Evolutionary conservation across 2,329 filamentous ascomycete genomes (phyloP), one percentile per base, ranked within the genome.

Genomic region (Hyphodiscus sp.): DNA sequence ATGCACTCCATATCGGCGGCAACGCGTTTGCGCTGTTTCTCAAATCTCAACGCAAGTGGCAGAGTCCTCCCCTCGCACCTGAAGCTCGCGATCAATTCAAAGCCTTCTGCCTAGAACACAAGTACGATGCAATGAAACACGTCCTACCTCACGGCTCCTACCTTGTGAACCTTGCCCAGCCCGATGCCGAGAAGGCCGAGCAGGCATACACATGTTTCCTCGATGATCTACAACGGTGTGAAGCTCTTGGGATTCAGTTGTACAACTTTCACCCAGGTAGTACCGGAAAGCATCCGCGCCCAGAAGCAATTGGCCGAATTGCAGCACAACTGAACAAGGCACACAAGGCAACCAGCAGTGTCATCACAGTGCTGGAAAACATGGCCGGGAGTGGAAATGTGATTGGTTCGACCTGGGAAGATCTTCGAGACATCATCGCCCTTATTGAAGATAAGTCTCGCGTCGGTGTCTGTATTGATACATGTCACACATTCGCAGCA

Each of bases 261-360:
- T 99, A 97, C 76, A 99, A 99, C 71, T 97, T 99, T 73, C 94
- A 99, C 68, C 94, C 94, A 0, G 94, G 94, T 19, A 91, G 86
- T 53, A 86, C 86, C 1, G 87, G 86, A 53, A 83, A 85, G 46
- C 79, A 80, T 33, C 76, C 80, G 2, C 81, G 86, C 38, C 74
- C 77, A 0, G 84, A 82, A 19, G 91, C 91, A 2, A 85, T 95
- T 53, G 76, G 72, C 15, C 83, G 94, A 41, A 89, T 99, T 48
- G 91, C 94, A 1, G 74, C 78, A 43, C 87, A 91, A 63, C 78
- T 99, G 48, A 96, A 96, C 68, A 80, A 79, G 54, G 87, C 91
- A 0, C 89, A 97, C 65, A 76, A 78, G 51, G 88, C 86, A 53
- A 95, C 89, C 0, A 79, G 76, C 42, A 78, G 76, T 1, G 92